phyloP scores from a whole-genome alignment of 192 early-diverging fungal species.

The Coemansia sp. region DNA sequence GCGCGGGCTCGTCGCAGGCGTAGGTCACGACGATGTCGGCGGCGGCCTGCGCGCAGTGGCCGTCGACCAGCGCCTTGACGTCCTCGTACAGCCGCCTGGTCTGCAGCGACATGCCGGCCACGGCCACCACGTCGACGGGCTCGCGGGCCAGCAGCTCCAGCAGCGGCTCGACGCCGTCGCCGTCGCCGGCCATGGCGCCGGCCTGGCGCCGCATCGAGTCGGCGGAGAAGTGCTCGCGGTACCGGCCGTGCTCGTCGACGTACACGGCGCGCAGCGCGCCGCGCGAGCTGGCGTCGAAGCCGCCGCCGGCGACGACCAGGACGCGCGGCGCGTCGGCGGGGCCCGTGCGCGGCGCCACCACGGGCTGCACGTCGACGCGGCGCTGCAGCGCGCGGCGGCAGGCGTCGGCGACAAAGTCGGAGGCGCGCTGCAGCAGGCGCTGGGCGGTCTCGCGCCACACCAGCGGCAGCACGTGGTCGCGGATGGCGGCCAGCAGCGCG shows the following conservation, averaged over 20 bases:
- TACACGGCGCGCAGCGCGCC: constrained; percentile 57
- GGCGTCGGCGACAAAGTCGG: constrained; percentile 62
- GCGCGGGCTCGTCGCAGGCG: constrained; percentile 84
- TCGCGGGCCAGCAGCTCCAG: constrained; percentile 56
- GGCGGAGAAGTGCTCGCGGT: constrained; percentile 61
- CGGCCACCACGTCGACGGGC: constrained; percentile 71
- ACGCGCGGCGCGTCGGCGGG: constrained; percentile 25
- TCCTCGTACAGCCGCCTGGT: constrained; percentile 73
- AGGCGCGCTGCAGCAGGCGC: constrained; percentile 66
- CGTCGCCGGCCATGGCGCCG: constrained; percentile 1
- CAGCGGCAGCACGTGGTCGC: constrained; percentile 66
- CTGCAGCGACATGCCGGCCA: constrained; percentile 71
- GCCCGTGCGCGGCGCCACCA: constrained; percentile 12
- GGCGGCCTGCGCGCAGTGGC: constrained; percentile 43
- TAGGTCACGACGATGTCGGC: constrained; percentile 63
- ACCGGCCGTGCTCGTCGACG: constrained; percentile 71
- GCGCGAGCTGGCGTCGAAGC: constrained; percentile 44
- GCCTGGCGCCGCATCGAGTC: constrained; percentile 49
- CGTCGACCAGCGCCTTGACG: constrained; percentile 55
- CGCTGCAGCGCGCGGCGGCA: constrained; percentile 62
- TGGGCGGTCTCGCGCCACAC: constrained; percentile 74
- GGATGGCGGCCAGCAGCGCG: constrained; percentile 56
- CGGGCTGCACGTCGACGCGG: constrained; percentile 37
- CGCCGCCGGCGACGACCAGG: constrained; percentile 42
- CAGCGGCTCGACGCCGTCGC: constrained; percentile 49